Conservation (phyloP, 2,329 filamentous ascomycete species). For the Apiospora hydei region DNA sequence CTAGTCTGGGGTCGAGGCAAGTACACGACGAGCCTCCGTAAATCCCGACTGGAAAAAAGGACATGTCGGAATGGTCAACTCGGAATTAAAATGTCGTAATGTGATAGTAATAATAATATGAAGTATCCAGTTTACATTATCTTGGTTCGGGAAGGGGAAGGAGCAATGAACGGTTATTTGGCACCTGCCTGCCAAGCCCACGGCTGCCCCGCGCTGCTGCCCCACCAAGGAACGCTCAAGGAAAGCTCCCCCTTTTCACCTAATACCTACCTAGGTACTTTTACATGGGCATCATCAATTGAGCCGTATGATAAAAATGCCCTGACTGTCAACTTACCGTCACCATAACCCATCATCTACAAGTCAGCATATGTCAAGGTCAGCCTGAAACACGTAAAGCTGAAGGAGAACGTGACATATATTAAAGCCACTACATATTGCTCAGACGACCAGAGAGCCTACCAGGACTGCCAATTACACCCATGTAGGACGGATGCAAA, state of each 20-base stretch:
- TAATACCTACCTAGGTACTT: not conserved
- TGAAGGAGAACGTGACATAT: constrained; percentile 36
- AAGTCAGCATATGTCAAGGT: not conserved
- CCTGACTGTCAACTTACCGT: not conserved
- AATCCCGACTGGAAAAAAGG: not conserved
- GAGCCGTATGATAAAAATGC: no score
- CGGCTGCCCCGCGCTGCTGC: not conserved
- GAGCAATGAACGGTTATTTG: no score
- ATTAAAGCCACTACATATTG: constrained; percentile 32
- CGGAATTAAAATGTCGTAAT: no score
- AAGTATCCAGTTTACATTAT: not conserved
- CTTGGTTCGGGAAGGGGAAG: no score
- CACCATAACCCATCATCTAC: not conserved
- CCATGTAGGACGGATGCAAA: not conserved
- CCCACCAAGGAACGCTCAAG: not conserved
- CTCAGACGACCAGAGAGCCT: constrained; percentile 41
- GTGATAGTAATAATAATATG: not conserved
- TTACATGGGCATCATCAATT: no score
- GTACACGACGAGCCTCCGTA: no score
- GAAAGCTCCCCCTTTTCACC: not conserved
- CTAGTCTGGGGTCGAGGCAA: not conserved
- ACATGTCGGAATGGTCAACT: not conserved
- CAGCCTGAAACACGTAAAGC: not conserved
- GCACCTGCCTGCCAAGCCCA: no score
- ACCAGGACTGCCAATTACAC: constrained; percentile 30